A percentile compares a stretch with the other conserved stretches of the same genome.
phyloP scores from a whole-genome alignment of 345 rosid species.

The Gossypium ekmanianum region DNA sequence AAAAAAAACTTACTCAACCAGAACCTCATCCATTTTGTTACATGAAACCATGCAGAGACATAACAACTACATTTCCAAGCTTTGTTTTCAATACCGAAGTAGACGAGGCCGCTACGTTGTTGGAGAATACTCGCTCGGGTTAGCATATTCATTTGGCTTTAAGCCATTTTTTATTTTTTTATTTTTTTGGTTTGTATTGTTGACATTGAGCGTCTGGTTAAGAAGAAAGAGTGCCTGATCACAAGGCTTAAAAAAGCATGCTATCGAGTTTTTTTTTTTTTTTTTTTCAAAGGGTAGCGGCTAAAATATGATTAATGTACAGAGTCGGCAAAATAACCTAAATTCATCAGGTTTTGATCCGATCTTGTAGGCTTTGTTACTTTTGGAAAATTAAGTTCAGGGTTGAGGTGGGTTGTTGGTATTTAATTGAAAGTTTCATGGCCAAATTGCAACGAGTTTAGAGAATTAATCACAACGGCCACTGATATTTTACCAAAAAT shows the following conservation, averaged over 20 bases:
- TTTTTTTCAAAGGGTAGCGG: not conserved
- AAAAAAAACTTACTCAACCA: not conserved
- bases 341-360: not conserved
- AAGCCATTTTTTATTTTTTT: not conserved
- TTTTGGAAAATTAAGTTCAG: not conserved
- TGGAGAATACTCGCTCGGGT: not conserved
- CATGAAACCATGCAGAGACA: constrained; percentile 54
- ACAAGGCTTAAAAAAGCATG: not conserved
- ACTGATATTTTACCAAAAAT: too few relatives aligned
- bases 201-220: not conserved
- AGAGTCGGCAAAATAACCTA: not conserved
- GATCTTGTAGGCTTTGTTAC: not conserved
- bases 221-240: not conserved
- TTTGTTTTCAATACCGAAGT: constrained; percentile 88
- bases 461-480: too few relatives aligned
- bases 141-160: not conserved
- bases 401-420: too few relatives aligned
- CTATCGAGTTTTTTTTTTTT: not conserved
- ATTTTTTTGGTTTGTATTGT: not conserved
- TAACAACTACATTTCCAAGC: constrained; percentile 92
- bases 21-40: not conserved
- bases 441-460: too few relatives aligned
- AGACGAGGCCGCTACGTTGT: constrained; percentile 70
- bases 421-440: too few relatives aligned
- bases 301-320: not conserved